Percentiles rank a stretch among this genome's conserved stretches.
Conservation (phyloP, 2,329 filamentous ascomycete species). For the Penicillium psychrosexuale region DNA sequence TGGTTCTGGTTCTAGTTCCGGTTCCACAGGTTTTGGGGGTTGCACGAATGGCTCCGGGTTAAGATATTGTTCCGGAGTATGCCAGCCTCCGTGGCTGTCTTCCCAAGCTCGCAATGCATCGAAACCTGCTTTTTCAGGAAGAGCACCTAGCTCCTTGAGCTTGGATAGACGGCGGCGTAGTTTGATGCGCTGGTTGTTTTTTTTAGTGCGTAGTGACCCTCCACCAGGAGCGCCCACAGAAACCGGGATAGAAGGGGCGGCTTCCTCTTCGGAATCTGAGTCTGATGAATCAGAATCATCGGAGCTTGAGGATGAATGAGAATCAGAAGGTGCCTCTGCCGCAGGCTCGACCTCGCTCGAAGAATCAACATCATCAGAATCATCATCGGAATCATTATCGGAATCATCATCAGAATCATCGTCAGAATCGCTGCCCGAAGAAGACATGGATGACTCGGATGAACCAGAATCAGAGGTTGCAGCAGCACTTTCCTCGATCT, state of each 20-base stretch:
- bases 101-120: constrained; percentile 46
- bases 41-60: background rate
- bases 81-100: constrained; percentile 23
- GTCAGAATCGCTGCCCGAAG: constrained; percentile 14
- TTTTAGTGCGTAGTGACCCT: constrained; percentile 52
- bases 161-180: constrained; percentile 49
- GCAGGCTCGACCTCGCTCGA: constrained; percentile 21
- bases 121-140: constrained; percentile 52
- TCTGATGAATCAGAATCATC: constrained; percentile 40
- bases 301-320: constrained; percentile 17
- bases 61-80: constrained; percentile 17
- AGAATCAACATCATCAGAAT: constrained; percentile 17
- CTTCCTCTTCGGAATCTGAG: constrained; percentile 26
- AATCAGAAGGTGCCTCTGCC: constrained; percentile 8
- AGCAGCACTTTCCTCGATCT: constrained; percentile 9
- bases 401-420: constrained; percentile 7
- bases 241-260: constrained; percentile 12
- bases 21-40: background rate
- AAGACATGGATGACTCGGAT: constrained; percentile 9
- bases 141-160: constrained; percentile 53
- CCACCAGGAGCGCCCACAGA: constrained; percentile 44
- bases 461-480: constrained; percentile 13
- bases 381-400: constrained; percentile 10
- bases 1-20: background rate
- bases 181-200: constrained; percentile 55